Evolutionary conservation across 768 basidiomycete genomes (phyloP).

Genomic region (Lactarius deliciosus): DNA sequence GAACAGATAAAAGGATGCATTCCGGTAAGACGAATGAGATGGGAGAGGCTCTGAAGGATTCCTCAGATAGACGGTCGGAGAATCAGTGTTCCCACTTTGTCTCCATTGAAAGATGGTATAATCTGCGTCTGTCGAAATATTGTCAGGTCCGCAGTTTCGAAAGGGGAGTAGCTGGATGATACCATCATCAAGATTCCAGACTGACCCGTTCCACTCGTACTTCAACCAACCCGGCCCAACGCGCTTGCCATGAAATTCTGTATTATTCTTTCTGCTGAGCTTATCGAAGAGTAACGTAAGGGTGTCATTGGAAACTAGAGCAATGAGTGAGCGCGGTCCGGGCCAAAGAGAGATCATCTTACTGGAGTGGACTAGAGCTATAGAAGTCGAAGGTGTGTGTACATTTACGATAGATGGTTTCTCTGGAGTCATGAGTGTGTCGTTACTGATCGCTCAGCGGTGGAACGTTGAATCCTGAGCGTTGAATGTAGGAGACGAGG

Average conservation of each 20-base stretch:
- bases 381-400: conserved; percentile 74
- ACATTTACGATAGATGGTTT: conserved; percentile 58
- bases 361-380: conserved; percentile 76
- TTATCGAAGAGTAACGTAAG: conserved; percentile 65
- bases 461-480: background rate
- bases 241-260: conserved; percentile 56
- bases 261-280: conserved; percentile 62
- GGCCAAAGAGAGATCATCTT: conserved; percentile 34
- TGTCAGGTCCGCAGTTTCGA: conserved; percentile 15
- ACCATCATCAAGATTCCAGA: conserved; percentile 94
- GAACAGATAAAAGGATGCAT: conserved; percentile 71
- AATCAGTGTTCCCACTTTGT: conserved; percentile 40
- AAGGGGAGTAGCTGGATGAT: conserved; percentile 6
- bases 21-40: conserved; percentile 59
- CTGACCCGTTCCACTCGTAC: conserved; percentile 73
- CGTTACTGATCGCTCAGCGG: background rate
- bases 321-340: conserved; percentile 1
- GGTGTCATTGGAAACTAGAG: conserved; percentile 66
- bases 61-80: conserved; percentile 62
- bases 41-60: conserved; percentile 62
- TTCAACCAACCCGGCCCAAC: conserved; percentile 82
- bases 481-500: background rate
- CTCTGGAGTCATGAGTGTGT: conserved; percentile 33
- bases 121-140: conserved; percentile 61
- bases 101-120: conserved; percentile 86